phyloP scores from a whole-genome alignment of 192 early-diverging fungal genomes.

The Geosiphon pyriformis region DNA sequence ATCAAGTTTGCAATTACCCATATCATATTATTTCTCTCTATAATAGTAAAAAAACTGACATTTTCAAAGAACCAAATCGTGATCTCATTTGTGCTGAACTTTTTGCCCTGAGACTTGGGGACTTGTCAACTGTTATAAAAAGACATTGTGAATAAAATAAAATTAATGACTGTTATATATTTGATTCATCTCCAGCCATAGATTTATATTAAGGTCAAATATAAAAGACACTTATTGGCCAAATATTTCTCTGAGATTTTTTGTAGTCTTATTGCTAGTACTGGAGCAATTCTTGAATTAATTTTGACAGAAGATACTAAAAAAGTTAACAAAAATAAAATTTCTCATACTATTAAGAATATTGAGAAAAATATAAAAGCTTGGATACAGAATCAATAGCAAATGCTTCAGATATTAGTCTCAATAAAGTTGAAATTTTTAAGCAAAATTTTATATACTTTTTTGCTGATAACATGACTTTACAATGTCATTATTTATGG shows the following conservation, averaged over 20 bases:
- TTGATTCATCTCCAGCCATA: conserved; percentile 7
- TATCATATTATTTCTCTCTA: conserved; percentile 13
- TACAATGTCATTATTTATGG: conserved; percentile 19
- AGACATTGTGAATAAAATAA: conserved; percentile 7
- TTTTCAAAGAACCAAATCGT: conserved; percentile 17
- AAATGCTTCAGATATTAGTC: conserved; percentile 11
- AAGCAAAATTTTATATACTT: conserved; percentile 2
- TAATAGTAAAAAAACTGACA: conserved; percentile 17
- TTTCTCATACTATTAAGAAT: conserved; percentile 19
- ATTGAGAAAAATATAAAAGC: conserved; percentile 14
- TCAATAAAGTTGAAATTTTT: conserved; percentile 15
- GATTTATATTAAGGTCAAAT: conserved; percentile 20
- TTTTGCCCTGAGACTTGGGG: conserved; percentile 11
- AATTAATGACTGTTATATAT: conserved; percentile 15
- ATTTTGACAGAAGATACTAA: conserved; percentile 10
- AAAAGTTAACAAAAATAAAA: not conserved
- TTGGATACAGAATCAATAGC: conserved; percentile 15
- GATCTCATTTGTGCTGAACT: conserved; percentile 14
- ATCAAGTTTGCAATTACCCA: conserved; percentile 1
- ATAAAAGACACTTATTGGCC: conserved; percentile 12
- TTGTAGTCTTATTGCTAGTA: conserved; percentile 19
- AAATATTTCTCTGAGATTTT: conserved; percentile 21
- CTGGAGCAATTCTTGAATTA: conserved; percentile 5
- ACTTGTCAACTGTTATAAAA: conserved; percentile 14
- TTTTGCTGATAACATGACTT: conserved; percentile 15